Evolutionary conservation across 2,329 filamentous ascomycete genomes (phyloP).

Genomic region (Colletotrichum eleusines): DNA sequence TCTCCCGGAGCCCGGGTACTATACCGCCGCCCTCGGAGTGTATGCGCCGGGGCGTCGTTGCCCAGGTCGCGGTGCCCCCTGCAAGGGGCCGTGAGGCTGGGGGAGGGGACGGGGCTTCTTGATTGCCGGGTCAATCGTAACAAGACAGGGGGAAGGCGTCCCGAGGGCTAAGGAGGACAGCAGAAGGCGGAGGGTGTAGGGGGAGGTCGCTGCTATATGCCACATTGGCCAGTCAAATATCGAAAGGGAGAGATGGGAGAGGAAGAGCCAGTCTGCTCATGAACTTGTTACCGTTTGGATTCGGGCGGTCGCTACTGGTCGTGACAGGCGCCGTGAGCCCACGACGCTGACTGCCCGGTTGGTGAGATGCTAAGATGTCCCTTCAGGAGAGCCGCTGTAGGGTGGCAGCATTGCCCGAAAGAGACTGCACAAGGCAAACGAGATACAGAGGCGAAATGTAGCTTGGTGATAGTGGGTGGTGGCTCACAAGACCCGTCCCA

Average conservation of each 20-base stretch:
- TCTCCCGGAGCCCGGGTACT: neutral
- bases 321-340: neutral
- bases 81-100: neutral
- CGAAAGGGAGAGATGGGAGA: neutral
- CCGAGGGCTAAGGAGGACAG: neutral
- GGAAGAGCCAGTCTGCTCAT: neutral
- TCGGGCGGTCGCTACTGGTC: neutral
- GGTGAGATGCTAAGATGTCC: neutral
- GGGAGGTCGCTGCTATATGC: neutral
- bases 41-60: too few relatives aligned
- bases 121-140: neutral
- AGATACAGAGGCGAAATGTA: neutral
- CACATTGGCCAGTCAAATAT: neutral
- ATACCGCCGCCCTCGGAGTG: too few relatives aligned
- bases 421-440: neutral
- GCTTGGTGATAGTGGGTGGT: neutral
- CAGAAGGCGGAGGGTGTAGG: neutral
- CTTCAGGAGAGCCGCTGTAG: neutral
- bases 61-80: too few relatives aligned
- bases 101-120: neutral
- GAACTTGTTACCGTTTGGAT: neutral
- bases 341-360: neutral
- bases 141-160: neutral
- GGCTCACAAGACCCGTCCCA: neutral
- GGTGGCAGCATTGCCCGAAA: neutral